phyloP scores from a whole-genome alignment of 257 asterid genomes.

The Coffea canephora region DNA sequence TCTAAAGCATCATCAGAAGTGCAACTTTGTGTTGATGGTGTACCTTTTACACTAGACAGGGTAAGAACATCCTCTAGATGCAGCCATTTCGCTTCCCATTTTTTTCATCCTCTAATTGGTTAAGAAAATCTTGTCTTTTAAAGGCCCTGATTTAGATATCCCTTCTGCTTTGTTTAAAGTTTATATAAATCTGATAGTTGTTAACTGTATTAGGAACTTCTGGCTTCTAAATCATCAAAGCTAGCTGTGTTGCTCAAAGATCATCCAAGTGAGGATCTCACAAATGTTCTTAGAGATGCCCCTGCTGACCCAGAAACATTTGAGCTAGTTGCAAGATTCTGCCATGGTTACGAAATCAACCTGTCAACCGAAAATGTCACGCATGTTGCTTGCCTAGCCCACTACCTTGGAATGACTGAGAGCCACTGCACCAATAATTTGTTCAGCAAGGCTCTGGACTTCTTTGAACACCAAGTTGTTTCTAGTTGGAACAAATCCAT shows the following conservation, averaged over 20 bases:
- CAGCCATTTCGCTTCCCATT: neutral
- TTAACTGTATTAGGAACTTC: slow-evolving; percentile 42
- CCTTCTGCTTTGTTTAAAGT: neutral
- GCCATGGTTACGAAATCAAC: slow-evolving; percentile 58
- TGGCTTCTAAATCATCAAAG: slow-evolving; percentile 59
- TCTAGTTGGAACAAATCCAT: no score
- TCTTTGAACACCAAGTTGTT: no score
- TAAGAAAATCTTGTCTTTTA: neutral
- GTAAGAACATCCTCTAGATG: neutral
- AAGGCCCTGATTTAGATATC: neutral
- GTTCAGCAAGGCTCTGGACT: no score
- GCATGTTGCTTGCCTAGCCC: no score
- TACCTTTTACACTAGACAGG: no score
- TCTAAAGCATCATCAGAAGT: no score
- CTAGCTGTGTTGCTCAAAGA: slow-evolving; percentile 40
- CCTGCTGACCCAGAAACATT: slow-evolving; percentile 59
- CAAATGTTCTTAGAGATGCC: slow-evolving; percentile 44
- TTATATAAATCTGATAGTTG: no score
- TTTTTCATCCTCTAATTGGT: neutral
- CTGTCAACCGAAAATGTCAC: slow-evolving; percentile 56
- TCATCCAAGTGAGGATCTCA: slow-evolving; percentile 44
- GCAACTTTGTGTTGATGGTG: no score
- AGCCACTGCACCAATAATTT: no score
- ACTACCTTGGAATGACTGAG: no score
- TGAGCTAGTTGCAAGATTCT: slow-evolving; percentile 74